A percentile compares a stretch with the other conserved stretches of the same genome.
These are phyloP conservation scores for Geotrichum aggregatum DNA, from an alignment of 1,139 yeast genomes.

Conservation along the genomic window DNA sequence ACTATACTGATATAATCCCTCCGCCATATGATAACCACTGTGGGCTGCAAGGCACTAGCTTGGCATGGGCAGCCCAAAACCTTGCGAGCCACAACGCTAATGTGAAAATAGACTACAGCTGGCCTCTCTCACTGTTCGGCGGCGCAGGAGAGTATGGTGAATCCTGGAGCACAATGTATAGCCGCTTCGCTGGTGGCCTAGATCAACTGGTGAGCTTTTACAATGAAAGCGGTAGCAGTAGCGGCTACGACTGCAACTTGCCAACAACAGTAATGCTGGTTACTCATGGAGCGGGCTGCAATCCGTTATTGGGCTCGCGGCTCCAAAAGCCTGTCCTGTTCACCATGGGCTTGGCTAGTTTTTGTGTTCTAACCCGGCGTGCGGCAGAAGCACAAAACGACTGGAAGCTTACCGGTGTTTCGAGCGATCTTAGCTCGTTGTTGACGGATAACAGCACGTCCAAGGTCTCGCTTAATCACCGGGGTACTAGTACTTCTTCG, in stretches of 20 bases:
- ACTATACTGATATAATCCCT: conserved; percentile 36
- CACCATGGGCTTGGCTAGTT: conserved; percentile 35
- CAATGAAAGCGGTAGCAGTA: conserved; percentile 10
- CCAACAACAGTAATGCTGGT: conserved; percentile 34
- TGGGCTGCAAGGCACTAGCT: conserved; percentile 31
- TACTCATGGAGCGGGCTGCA: conserved; percentile 43
- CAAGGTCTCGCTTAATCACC: not conserved
- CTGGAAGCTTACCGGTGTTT: conserved; percentile 3
- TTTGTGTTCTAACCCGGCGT: conserved; percentile 14
- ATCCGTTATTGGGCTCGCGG: conserved; percentile 38
- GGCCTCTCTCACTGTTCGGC: conserved; percentile 37
- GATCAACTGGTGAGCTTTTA: conserved; percentile 29
- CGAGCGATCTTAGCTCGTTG: conserved; percentile 7
- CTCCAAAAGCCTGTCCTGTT: conserved; percentile 36
- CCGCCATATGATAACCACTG: conserved; percentile 39
- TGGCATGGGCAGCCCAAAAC: conserved; percentile 26
- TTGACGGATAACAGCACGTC: not conserved
- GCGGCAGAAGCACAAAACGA: too few species aligned
- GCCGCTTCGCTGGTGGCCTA: conserved; percentile 36
- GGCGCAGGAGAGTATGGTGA: conserved; percentile 40
- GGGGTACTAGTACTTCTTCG: not conserved
- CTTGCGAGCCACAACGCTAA: conserved; percentile 1
- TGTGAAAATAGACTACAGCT: conserved; percentile 26
- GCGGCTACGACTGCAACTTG: not conserved
- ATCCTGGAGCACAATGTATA: conserved; percentile 39